Evolutionary conservation across 805 yeast species (phyloP), one percentile per base, ranked within the genome.

Genomic region (Teunomyces kruisii): DNA sequence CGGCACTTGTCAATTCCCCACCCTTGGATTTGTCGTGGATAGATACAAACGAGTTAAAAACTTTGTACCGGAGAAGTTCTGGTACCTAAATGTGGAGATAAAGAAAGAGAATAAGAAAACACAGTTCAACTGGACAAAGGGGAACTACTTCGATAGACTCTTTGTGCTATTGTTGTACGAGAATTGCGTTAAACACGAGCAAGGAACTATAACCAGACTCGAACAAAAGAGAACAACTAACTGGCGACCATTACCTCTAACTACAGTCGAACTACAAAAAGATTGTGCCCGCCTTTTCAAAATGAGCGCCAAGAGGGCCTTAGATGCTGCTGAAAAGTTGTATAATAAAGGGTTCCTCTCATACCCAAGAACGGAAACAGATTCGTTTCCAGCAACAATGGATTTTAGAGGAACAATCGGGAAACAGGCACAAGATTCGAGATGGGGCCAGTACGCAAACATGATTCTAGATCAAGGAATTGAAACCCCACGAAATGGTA

Each of bases 321-420:
- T 94, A 55, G 75, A 65, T 45, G 72, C 75, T 0, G 99, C 99
- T 0, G 99, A 94, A 64, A 79, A 79, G 51, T 73, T 94, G 17
- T 94, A 94, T 62, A 90, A 86, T 46, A 73, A 77, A 39, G 99
- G 99, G 0, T 88, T 81, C 57, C 72, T 94, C 1, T 90, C 97
- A 0, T 94, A 94, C 61, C 99, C 99, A 3, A 85, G 99, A 72
- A 94, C 99, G 0, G 99, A 94, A 59, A 94, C 99, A 0, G 97
- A 94, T 61, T 77, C 68, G 17, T 95, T 87, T 56, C 97, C 96
- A 2, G 64, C 68, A 0, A 72, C 75, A 1, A 88, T 91, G 86
- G 88, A 94, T 57, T 70, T 94, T 40, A 69, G 69, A 44, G 66
- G 67, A 1, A 62, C 89, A 2, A 74, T 94, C 1, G 68, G 65